A percentile compares a stretch with the other conserved stretches of the same genome.
Evolutionary conservation across 306 rosid species (phyloP).

Genomic region (Cercis canadensis): DNA sequence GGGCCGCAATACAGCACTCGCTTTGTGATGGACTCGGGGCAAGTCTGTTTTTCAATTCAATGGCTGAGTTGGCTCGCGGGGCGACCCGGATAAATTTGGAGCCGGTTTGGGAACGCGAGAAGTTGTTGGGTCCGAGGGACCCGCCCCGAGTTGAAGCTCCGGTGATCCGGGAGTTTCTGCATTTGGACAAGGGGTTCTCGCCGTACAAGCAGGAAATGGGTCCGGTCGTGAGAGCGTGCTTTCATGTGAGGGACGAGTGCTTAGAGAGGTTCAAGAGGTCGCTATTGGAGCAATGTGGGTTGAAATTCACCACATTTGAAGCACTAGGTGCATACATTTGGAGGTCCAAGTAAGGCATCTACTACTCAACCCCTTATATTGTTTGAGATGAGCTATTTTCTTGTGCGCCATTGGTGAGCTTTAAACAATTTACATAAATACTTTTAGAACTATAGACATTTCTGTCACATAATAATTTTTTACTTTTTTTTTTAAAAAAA

Average conservation of each 20-base stretch:
- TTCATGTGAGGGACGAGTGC: constrained; percentile 59
- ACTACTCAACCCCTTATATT: not conserved
- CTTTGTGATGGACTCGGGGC: constrained; percentile 85
- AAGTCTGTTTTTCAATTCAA: constrained; percentile 64
- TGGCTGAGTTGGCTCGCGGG: constrained; percentile 88
- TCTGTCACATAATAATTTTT: no score
- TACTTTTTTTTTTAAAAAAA: no score
- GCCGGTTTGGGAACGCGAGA: constrained; percentile 67
- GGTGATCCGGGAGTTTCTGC: constrained; percentile 52
- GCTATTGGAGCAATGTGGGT: constrained; percentile 57
- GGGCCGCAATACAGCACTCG: constrained; percentile 72
- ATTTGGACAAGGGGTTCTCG: constrained; percentile 48
- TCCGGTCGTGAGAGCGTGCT: constrained; percentile 54
- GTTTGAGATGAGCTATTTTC: no score
- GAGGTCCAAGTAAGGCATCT: constrained; percentile 84
- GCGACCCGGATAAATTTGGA: constrained; percentile 31
- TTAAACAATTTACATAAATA: no score
- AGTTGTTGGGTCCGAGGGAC: constrained; percentile 58
- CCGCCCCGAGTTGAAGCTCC: constrained; percentile 54
- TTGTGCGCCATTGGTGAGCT: no score
- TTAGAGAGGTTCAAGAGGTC: constrained; percentile 54
- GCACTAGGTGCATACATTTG: constrained; percentile 86
- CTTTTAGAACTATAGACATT: no score
- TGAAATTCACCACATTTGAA: constrained; percentile 80
- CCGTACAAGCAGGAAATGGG: constrained; percentile 56